Conservation (phyloP, 2,329 filamentous ascomycete genomes). For the Pezicula radicicola region DNA sequence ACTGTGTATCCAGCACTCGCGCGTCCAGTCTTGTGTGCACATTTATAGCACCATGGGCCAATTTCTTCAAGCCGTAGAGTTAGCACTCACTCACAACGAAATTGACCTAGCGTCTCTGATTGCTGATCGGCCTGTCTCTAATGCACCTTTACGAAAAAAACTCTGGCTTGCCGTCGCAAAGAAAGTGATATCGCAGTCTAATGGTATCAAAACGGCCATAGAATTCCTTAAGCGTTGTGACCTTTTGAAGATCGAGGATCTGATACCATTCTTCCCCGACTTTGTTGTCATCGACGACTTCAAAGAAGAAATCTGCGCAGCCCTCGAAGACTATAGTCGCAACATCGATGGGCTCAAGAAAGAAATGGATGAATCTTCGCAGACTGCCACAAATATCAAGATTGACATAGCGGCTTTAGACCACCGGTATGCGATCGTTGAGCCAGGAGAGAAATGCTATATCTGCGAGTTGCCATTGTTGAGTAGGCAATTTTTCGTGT, state of each 20-base stretch:
- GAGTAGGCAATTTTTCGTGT: slow-evolving; percentile 94
- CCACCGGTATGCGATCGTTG: slow-evolving; percentile 90
- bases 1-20: slow-evolving; percentile 89
- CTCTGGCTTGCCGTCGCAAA: slow-evolving; percentile 94
- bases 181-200: slow-evolving; percentile 84
- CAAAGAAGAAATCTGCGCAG: slow-evolving; percentile 94
- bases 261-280: slow-evolving; percentile 98
- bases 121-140: slow-evolving; percentile 79
- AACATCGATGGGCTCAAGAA: slow-evolving; percentile 85
- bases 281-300: slow-evolving; percentile 99
- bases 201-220: slow-evolving; percentile 89
- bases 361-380: slow-evolving; percentile 93
- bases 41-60: slow-evolving; percentile 97
- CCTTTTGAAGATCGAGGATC: slow-evolving; percentile 87
- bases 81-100: slow-evolving; percentile 85
- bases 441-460: slow-evolving; percentile 93
- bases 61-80: slow-evolving; percentile 87
- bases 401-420: slow-evolving; percentile 83
- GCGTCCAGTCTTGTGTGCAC: slow-evolving; percentile 91
- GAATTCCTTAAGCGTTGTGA: slow-evolving; percentile 92
- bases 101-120: slow-evolving; percentile 87
- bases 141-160: slow-evolving; percentile 80
- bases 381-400: slow-evolving; percentile 88
- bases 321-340: slow-evolving; percentile 88
- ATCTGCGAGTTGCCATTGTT: slow-evolving; percentile 82